Base-by-base conservation (phyloP, 2,329 filamentous ascomycete species). In the Calonectria naviculata region DNA sequence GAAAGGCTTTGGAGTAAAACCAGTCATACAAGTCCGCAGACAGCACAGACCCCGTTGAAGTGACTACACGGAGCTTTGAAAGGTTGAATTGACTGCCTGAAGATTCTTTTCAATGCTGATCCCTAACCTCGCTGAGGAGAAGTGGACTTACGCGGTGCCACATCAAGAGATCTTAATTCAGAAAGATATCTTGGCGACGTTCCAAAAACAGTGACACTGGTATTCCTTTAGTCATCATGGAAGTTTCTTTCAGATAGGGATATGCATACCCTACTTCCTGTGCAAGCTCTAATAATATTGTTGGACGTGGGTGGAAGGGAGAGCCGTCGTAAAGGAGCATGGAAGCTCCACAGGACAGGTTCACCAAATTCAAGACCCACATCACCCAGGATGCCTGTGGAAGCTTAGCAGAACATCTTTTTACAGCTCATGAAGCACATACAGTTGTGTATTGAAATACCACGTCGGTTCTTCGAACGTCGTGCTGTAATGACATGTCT, bases 291-390 rank as follows among this genome's bases (percentile, higher is more conserved):
- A 71, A 34, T 4, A 69, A 10, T 17, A 52, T 24, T 12, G 62
- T 60, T 36, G 70, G 70, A 2, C 62, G 31, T 7, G 70, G 70
- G n/a, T 71, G 62, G 21, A 71, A 70, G 1, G 70, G 70, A 19
- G 66, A 69, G 5, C 70, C 70, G 26, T 71, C 70, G 13, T 69
- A 71, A 3, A 71, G 61, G 15, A 71, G 62, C 66, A 71, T 69
- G 3, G 13, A 4, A 4, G 62, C 46, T 5, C 66, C 70, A 6
- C 34, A 63, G 2, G 66, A 63, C 3, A 71, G 38, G n/a, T 69
- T 67, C 3, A 63, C 38, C 24, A 71, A 63, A 41, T 70, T 72
- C 10, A 72, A n/a, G 0, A 70, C 67, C 70, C 70, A 72, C 70
- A 72, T 72, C 2, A 72, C 56, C 70, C 70, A 72, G 4, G 67